Conservation (phyloP, 371 early-diverging fungal species). For the Sanchytrium tribonematis region DNA sequence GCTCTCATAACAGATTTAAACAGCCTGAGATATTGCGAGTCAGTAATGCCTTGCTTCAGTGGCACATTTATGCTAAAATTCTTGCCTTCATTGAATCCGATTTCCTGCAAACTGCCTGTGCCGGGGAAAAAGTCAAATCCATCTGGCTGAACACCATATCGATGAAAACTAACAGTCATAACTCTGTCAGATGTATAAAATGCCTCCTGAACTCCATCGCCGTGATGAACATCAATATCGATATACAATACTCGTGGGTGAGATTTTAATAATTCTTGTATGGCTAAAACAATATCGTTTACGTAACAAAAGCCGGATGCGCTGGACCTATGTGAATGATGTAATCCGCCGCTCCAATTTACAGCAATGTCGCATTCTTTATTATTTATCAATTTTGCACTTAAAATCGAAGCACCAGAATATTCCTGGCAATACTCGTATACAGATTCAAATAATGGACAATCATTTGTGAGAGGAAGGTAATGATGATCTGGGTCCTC, state of each 20-base stretch:
- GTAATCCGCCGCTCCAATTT: slow-evolving; percentile 97
- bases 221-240: slow-evolving; percentile 98
- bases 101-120: slow-evolving; percentile 33
- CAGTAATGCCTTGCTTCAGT: slow-evolving; percentile 86
- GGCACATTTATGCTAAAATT: slow-evolving; percentile 92
- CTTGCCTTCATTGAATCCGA: slow-evolving; percentile 47
- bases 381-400: slow-evolving; percentile 7
- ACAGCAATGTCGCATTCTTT: slow-evolving; percentile 68
- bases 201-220: slow-evolving; percentile 98
- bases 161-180: slow-evolving; percentile 95
- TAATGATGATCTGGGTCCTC: slow-evolving; percentile 46
- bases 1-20: slow-evolving; percentile 62
- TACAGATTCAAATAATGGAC: slow-evolving; percentile 34
- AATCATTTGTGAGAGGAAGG: slow-evolving; percentile 43
- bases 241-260: slow-evolving; percentile 91
- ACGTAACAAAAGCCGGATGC: slow-evolving; percentile 98
- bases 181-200: slow-evolving; percentile 97
- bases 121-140: slow-evolving; percentile 87
- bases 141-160: slow-evolving; percentile 91
- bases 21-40: slow-evolving; percentile 57
- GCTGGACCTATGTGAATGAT: slow-evolving; percentile 87
- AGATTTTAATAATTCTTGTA: slow-evolving; percentile 71
- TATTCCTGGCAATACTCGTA: slow-evolving; percentile 12
- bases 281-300: slow-evolving; percentile 93
- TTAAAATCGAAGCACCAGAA: slow-evolving; percentile 10